phyloP scores from a whole-genome alignment of 2,329 filamentous ascomycete species.

The Monosporascus ibericus region DNA sequence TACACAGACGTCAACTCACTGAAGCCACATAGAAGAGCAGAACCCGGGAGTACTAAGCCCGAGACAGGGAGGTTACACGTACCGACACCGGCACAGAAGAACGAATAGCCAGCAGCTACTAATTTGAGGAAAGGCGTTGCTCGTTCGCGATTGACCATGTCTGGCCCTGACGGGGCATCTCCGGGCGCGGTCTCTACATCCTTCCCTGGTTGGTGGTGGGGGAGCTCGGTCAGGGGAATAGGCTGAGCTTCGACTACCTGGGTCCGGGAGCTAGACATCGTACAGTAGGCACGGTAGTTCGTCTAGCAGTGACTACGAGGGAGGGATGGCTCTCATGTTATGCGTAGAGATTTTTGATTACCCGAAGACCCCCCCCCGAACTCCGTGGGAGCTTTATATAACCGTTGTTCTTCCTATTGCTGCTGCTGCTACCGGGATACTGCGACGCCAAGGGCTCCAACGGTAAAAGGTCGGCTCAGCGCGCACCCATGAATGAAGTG shows the following conservation, averaged over 20 bases:
- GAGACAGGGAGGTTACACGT: neutral
- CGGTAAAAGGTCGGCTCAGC: neutral
- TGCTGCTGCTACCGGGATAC: neutral
- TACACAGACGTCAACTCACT: neutral
- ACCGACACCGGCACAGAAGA: constrained; percentile 55
- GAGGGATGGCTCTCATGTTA: too few relatives aligned
- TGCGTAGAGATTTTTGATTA: too few relatives aligned
- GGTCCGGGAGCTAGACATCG: constrained; percentile 1
- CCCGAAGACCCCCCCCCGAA: too few relatives aligned
- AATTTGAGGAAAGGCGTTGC: constrained; percentile 38
- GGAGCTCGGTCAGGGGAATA: constrained; percentile 17
- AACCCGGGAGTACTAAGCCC: too few relatives aligned
- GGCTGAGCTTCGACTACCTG: constrained; percentile 11
- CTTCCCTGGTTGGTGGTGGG: constrained; percentile 1
- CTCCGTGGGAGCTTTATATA: too few relatives aligned
- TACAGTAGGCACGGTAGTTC: too few relatives aligned
- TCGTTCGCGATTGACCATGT: constrained; percentile 14
- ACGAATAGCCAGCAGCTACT: constrained; percentile 51
- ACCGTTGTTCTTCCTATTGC: too few relatives aligned
- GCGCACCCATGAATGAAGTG: neutral
- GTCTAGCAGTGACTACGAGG: too few relatives aligned
- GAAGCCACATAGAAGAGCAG: too few relatives aligned
- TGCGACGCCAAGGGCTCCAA: neutral
- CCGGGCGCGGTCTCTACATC: constrained; percentile 13
- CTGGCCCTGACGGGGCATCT: constrained; percentile 4